Evolutionary conservation across 2,329 filamentous ascomycete genomes (phyloP).

Genomic region (Penicillium digitatum): DNA sequence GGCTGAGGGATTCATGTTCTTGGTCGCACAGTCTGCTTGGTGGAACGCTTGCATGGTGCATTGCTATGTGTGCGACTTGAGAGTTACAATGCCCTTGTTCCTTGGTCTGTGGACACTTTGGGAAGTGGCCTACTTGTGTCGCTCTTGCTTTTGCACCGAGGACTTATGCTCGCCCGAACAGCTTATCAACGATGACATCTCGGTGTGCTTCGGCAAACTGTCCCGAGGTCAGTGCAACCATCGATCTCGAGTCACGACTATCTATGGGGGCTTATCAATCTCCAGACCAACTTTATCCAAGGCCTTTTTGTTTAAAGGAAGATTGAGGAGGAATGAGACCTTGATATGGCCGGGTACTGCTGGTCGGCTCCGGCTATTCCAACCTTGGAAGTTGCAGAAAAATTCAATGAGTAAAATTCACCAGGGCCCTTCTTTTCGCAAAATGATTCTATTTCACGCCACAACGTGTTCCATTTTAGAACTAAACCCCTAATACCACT

Average conservation of each 20-base stretch:
- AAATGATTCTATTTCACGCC: not conserved
- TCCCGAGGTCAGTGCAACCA: too few species aligned
- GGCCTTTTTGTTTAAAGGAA: not conserved
- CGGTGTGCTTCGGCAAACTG: not conserved
- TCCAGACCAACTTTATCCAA: not conserved
- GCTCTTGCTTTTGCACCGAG: not conserved
- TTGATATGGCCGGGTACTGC: not conserved
- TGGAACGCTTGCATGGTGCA: not conserved
- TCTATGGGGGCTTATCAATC: not conserved
- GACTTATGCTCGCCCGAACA: not conserved
- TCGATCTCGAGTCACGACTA: not conserved
- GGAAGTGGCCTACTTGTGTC: not conserved
- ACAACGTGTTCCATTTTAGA: not conserved
- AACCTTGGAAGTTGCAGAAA: not conserved
- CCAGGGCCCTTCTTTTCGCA: not conserved
- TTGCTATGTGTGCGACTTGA: not conserved
- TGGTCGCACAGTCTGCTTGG: not conserved
- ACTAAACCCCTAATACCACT: not conserved
- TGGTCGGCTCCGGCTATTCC: slow-evolving; percentile 1
- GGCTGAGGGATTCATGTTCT: not conserved
- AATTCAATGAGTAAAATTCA: not conserved
- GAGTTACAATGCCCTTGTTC: not conserved
- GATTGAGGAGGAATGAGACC: not conserved
- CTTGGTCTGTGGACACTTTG: not conserved
- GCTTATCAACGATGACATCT: not conserved